Base-by-base conservation (phyloP, 2,329 filamentous ascomycete species). In the Clonostachys chloroleuca region DNA sequence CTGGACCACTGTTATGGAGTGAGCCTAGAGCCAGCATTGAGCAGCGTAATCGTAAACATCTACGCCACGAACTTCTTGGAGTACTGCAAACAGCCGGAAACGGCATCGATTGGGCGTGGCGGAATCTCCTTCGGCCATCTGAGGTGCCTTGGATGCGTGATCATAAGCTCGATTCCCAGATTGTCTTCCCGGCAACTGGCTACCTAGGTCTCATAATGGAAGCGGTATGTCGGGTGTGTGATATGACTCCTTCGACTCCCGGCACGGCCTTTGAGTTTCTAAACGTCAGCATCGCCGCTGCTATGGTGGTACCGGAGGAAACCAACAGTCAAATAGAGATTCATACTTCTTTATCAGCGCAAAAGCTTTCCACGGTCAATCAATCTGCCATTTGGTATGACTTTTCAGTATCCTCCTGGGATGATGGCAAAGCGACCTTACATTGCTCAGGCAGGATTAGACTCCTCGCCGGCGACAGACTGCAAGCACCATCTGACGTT, bases 21-120 rank as follows among this genome's bases (percentile, higher is more conserved):
- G 45, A 47, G 24, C 33, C 45, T 5, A 40, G 45, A 10, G 20
- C 36, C 12, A 43, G 33, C 30, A 13, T 16, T 6, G 67, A 47
- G 5, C 72, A 68, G 69, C 70, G 72, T 52, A 65, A 72, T 52
- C 61, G 63, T 1, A 60, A 57, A 24, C 35, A 43, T 24, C 70
- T 70, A 53, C 72, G 69, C 67, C 64, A 70, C 37, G 69, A 72
- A 73, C 17, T 60, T 73, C 7, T 71, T 70, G n/a, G 64, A 64
- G 6, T 57, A 66, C 18, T 66, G 66, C 17, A 66, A 67, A 53
- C 69, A 12, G 40, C n/a, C 6, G 41, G 45, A 12, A 47, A 30
- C 45, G 33, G 18, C 2, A 10, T 44, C 13, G 43, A 43, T 20
- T 45, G 33, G 16, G 16, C 35, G n/a, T 51, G 49, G 49, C 42